phyloP scores from a whole-genome alignment of 164 flowering plant genomes.

The Akebia trifoliata region DNA sequence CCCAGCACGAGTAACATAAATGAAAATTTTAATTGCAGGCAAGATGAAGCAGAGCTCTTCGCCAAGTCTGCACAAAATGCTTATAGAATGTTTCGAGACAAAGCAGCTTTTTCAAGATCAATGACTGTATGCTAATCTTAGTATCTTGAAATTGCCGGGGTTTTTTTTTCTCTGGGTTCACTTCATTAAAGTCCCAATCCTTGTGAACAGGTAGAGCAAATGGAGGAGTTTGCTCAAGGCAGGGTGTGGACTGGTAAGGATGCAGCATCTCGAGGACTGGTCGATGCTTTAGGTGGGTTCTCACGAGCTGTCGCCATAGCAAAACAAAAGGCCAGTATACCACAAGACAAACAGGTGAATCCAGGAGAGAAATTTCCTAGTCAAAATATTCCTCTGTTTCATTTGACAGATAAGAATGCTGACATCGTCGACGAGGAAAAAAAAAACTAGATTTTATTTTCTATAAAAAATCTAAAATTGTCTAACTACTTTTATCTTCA shows the following conservation, averaged over 20 bases:
- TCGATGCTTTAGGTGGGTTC: conserved; percentile 92
- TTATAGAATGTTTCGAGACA: conserved; percentile 72
- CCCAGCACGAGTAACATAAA: no score
- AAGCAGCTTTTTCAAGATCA: conserved; percentile 95
- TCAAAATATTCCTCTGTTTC: neutral
- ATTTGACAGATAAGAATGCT: no score
- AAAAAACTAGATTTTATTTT: no score
- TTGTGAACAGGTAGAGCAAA: conserved; percentile 62
- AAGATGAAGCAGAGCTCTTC: conserved; percentile 92
- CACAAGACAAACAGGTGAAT: conserved; percentile 56
- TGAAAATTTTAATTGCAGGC: no score
- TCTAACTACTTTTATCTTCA: no score
- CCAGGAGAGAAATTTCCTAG: neutral
- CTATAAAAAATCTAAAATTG: no score
- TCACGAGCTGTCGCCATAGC: conserved; percentile 92
- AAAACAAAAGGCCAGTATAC: conserved; percentile 79
- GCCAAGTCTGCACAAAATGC: conserved; percentile 72
- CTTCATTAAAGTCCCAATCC: neutral
- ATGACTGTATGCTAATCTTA: conserved; percentile 53
- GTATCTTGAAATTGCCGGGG: neutral
- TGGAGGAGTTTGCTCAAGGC: conserved; percentile 92
- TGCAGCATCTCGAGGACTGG: conserved; percentile 82
- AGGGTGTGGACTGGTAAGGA: conserved; percentile 95
- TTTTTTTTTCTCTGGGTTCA: neutral
- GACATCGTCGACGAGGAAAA: no score